Conservation (phyloP, 2,329 filamentous ascomycete genomes). For the Massarina eburnea region DNA sequence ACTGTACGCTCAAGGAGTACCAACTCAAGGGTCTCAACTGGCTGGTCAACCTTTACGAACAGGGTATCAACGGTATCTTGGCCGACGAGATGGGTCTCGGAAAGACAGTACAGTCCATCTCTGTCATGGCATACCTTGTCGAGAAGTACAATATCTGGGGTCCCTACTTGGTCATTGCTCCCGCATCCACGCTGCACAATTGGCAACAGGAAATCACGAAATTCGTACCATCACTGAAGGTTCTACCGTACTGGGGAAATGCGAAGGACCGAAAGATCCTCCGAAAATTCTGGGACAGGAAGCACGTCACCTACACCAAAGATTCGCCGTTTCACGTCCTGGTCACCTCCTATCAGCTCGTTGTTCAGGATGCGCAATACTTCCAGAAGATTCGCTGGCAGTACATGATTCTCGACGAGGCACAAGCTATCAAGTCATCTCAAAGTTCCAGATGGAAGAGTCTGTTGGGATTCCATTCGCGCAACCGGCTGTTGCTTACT, state of each 20-base stretch:
- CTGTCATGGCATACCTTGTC: conserved; percentile 97
- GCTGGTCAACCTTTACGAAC: conserved; percentile 98
- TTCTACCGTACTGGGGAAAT: conserved; percentile 95
- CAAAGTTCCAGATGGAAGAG: conserved; percentile 97
- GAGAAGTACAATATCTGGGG: conserved; percentile 99
- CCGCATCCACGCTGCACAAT: conserved; percentile 95
- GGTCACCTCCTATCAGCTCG: conserved; percentile 94
- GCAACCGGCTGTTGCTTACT: conserved; percentile 88
- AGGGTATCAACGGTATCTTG: conserved; percentile 98
- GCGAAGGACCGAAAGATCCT: conserved; percentile 93
- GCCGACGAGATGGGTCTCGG: conserved; percentile 99
- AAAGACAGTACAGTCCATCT: conserved; percentile 98
- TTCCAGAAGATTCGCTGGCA: conserved; percentile 99
- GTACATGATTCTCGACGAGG: conserved; percentile 99
- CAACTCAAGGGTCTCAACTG: conserved; percentile 99
- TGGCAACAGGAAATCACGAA: conserved; percentile 98
- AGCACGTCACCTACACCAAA: conserved; percentile 91
- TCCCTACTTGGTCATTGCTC: conserved; percentile 93
- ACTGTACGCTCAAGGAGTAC: conserved; percentile 95
- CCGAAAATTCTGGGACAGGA: conserved; percentile 98
- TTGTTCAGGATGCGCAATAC: conserved; percentile 93
- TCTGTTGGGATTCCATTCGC: conserved; percentile 88
- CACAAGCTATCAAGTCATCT: conserved; percentile 98
- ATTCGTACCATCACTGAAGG: conserved; percentile 93
- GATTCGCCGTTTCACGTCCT: conserved; percentile 95